phyloP scores from a whole-genome alignment of 192 early-diverging fungal species.

The Backusella australiensis region DNA sequence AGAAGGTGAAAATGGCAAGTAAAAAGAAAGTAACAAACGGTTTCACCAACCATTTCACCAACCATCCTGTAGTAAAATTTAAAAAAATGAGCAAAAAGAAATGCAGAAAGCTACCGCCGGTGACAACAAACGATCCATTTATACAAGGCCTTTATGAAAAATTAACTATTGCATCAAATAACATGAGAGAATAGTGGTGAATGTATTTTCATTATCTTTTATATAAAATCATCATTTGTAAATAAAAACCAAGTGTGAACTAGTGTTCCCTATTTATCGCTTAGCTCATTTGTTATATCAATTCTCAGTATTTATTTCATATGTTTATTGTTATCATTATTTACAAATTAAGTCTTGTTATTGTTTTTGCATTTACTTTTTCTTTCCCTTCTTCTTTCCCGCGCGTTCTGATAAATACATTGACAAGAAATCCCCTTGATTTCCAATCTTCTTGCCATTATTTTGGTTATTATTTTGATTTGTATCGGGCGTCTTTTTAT shows the following conservation, averaged over 20 bases:
- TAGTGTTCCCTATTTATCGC: too few species aligned
- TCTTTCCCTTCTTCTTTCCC: conserved; percentile 41
- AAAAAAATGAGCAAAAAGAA: conserved; percentile 13
- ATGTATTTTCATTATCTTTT: neutral
- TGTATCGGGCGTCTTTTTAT: conserved; percentile 24
- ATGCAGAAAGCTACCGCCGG: neutral
- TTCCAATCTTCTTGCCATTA: conserved; percentile 26
- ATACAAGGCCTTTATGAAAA: conserved; percentile 3
- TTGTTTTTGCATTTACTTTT: neutral
- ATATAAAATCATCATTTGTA: neutral
- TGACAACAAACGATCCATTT: conserved; percentile 7
- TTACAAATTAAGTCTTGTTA: neutral
- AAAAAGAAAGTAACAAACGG: conserved; percentile 8
- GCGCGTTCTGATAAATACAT: conserved; percentile 48
- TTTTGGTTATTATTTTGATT: conserved; percentile 26
- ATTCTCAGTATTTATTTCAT: neutral
- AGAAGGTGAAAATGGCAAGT: conserved; percentile 15
- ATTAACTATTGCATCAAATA: neutral
- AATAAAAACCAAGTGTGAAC: neutral
- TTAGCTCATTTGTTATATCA: neutral
- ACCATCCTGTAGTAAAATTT: conserved; percentile 17
- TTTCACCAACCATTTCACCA: conserved; percentile 15
- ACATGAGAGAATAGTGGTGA: neutral
- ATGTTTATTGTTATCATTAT: neutral
- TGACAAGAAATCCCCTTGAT: conserved; percentile 45